phyloP scores from a whole-genome alignment of 176 grass and related monocot genomes.

The Pontederia paniculata region DNA sequence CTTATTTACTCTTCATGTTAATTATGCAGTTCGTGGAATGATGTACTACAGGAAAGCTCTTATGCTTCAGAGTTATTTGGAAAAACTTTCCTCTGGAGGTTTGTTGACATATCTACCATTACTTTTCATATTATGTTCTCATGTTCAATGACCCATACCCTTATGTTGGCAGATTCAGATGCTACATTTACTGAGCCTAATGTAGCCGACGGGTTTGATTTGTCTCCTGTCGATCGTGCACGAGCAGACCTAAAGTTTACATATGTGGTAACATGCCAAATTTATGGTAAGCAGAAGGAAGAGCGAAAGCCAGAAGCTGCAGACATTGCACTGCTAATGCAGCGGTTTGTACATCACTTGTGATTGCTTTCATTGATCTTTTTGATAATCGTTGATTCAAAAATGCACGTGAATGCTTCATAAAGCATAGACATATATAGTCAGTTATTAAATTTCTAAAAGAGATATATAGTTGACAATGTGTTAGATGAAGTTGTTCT shows the following conservation, averaged over 20 bases:
- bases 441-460: too few species aligned
- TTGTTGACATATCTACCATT: constrained; percentile 1
- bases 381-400: too few species aligned
- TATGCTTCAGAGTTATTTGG: constrained; percentile 88
- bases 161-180: constrained; percentile 35
- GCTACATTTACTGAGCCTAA: constrained; percentile 30
- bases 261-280: constrained; percentile 92
- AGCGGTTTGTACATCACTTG: constrained; percentile 32
- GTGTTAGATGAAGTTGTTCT: too few species aligned
- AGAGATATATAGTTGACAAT: too few species aligned
- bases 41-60: constrained; percentile 98
- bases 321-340: constrained; percentile 88
- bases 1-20: not conserved
- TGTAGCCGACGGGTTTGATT: constrained; percentile 61
- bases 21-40: constrained; percentile 72
- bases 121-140: not conserved
- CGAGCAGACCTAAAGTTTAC: constrained; percentile 91
- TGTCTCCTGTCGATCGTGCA: constrained; percentile 68
- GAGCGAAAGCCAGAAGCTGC: constrained; percentile 71
- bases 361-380: not conserved
- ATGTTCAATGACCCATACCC: not conserved
- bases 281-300: constrained; percentile 77
- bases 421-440: too few species aligned
- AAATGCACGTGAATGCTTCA: too few species aligned
- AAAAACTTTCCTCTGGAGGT: constrained; percentile 77